Evolutionary conservation across 2,329 filamentous ascomycete genomes (phyloP).

Genomic region (Neofusicoccum kwambonambiense): DNA sequence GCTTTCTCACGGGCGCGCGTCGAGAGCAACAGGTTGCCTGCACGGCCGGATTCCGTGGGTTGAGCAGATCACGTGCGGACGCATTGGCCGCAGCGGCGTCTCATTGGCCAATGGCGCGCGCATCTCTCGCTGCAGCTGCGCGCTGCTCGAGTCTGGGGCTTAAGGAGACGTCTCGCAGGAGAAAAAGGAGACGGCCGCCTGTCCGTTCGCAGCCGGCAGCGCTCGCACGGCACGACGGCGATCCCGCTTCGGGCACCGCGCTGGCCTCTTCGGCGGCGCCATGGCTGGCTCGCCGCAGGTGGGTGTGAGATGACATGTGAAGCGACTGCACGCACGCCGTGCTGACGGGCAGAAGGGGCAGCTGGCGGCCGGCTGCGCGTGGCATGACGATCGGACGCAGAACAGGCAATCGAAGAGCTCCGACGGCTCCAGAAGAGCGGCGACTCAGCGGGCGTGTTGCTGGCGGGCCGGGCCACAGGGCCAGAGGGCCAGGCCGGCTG

Average conservation of each 20-base stretch:
- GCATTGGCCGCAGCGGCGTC: background rate
- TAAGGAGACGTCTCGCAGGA: background rate
- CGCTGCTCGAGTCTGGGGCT: slow-evolving; percentile 5
- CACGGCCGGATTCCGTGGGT: background rate
- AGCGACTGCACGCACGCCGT: background rate
- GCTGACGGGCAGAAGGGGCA: background rate
- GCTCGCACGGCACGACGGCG: background rate
- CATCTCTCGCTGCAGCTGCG: background rate
- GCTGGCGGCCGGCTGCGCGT: background rate
- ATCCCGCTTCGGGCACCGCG: background rate
- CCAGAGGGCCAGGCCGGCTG: no score
- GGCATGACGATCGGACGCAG: background rate
- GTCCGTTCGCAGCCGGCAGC: background rate
- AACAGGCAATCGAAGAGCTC: no score
- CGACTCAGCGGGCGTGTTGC: background rate
- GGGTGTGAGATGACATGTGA: background rate
- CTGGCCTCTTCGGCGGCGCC: no score
- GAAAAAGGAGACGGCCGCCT: background rate
- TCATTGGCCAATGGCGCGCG: slow-evolving; percentile 8
- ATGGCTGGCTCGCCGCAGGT: background rate
- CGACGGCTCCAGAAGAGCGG: background rate
- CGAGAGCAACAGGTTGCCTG: background rate
- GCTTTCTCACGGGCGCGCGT: background rate
- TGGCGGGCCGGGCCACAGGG: slow-evolving; percentile 1
- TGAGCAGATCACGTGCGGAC: background rate